Base-by-base conservation (phyloP, 1,284 basidiomycete genomes). In the Trichosporon coremiiforme region DNA sequence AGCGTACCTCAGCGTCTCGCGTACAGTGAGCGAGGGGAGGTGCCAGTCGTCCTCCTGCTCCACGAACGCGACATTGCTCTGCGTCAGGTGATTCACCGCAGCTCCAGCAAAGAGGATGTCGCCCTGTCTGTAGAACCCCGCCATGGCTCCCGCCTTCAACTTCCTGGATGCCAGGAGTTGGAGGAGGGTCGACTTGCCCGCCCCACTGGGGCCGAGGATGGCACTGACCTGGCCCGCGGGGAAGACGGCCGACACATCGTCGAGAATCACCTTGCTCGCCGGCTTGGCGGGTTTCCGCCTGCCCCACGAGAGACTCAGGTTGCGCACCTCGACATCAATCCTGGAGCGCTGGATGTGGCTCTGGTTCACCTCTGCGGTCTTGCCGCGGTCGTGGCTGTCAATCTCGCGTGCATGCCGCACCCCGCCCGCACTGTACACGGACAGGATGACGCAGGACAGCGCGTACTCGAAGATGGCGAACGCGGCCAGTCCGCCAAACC, bases 1-100 rank as follows among this genome's bases (percentile, higher is more conserved):
- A 1, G 87, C 86, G 72, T 86, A 87, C 0, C 84, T 82, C 2
- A 88, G 76, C 20, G 78, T 81, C 72, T 80, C 79, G 20, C 81
- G 68, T 0, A 86, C 85, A 6, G 86, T 87, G 2, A 86, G 76
- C 4, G 82, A 84, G 0, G 85, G 85, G 2, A 87, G 76, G 74
- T 85, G 85, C 77, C 84, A 85, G 65, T 85, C 83, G 68, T 87
- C 86, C 64, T 87, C 86, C 78, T 87, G 87, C 69, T 87, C 85
- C 7, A 87, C 86, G 69, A 86, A 87, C 0, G 85, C 86, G 22
- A 86, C 80, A 33, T 85, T 81, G 31, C 78, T 81, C 70, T 77
- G 80, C 17, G 78, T 73, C 2, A 78, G 68, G 3, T 74, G 50
- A 0, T 77, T 75, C 4, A 78, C 71, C 1, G 78, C 75, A 17